Evolutionary conservation across 306 rosid genomes (phyloP).

Genomic region (Quercus bicolor): DNA sequence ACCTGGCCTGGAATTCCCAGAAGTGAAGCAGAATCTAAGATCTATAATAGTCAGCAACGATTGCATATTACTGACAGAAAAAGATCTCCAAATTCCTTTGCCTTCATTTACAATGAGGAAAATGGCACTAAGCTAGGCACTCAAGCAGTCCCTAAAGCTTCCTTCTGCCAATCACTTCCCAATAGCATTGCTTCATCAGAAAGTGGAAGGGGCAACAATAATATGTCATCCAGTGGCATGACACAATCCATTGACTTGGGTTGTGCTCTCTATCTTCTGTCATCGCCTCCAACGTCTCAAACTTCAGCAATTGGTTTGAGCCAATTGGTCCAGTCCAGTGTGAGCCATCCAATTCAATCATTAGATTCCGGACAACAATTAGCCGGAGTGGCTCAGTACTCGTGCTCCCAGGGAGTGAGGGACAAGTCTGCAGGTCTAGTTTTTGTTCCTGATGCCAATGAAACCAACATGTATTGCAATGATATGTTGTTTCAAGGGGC

Average conservation of each 20-base stretch:
- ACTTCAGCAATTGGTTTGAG: conserved; percentile 14
- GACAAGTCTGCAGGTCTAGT: conserved; percentile 25
- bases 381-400: conserved; percentile 6
- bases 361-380: conserved; percentile 21
- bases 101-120: conserved; percentile 13
- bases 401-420: conserved; percentile 12
- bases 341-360: conserved; percentile 22
- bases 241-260: conserved; percentile 36
- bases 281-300: conserved; percentile 34
- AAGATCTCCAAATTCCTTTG: conserved; percentile 24
- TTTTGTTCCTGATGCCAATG: not conserved
- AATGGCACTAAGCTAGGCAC: conserved; percentile 15
- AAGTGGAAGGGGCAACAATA: conserved; percentile 17
- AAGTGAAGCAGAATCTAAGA: conserved; percentile 24
- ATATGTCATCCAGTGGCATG: conserved; percentile 13
- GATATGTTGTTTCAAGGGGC: conserved; percentile 20
- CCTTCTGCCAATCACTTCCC: conserved; percentile 22
- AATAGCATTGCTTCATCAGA: conserved; percentile 12
- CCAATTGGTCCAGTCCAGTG: conserved; percentile 20
- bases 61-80: not conserved
- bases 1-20: conserved; percentile 25
- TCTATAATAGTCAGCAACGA: conserved; percentile 1
- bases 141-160: conserved; percentile 21
- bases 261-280: conserved; percentile 72
- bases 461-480: conserved; percentile 4